Base-by-base conservation (phyloP, 2,329 filamentous ascomycete species). In the Fusarium pseudocircinatum region DNA sequence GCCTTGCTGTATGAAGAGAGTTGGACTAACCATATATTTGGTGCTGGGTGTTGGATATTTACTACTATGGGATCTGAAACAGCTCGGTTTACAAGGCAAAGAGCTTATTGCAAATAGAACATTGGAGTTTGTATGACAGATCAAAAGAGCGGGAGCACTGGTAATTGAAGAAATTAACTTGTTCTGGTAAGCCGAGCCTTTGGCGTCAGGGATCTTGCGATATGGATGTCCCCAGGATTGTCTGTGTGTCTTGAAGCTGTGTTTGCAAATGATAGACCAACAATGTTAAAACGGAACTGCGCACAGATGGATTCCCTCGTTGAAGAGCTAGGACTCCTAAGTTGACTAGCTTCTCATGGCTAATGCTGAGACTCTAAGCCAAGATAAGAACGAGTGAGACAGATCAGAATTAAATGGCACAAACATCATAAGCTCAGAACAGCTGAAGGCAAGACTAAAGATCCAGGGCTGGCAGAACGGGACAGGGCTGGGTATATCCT, bases 1-100 rank as follows among this genome's bases (percentile, higher is more conserved):
- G 83, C 12, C 77, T 85, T 59, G 76, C 74, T 42, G 82, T 85
- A 53, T 85, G 75, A 82, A 50, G 46, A 42, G n/a, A 67, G 60
- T 64, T 67, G 69, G 56, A 67, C 67, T 60, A 46, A 50, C 52
- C 61, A 53, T 49, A 44, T 60, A 67, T 32, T 43, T 54, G 58
- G 40, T 30, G 36, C 49, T 47, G 34, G 59, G 34, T 60, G 60
- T 75, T 75, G 72, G 68, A 75, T 73, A 73, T 42, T 69, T 58
- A 40, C 59, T 54, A 60, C 47, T 32, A 42, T 60, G 52, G 56
- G 42, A 64, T 63, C 56, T 62, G 39, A 43, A 56, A 42, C 44
- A 63, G 50, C 39, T 67, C 60, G n/a, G 67, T 49, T 70, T 66
- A 60, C 22, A 42, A 47, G 66, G 52, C 60, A 69, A 37, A 34